A percentile compares a stretch with the other conserved stretches of the same genome.
Evolutionary conservation across 75 land plant genomes (phyloP).

Genomic region (Gnetum montanum): DNA sequence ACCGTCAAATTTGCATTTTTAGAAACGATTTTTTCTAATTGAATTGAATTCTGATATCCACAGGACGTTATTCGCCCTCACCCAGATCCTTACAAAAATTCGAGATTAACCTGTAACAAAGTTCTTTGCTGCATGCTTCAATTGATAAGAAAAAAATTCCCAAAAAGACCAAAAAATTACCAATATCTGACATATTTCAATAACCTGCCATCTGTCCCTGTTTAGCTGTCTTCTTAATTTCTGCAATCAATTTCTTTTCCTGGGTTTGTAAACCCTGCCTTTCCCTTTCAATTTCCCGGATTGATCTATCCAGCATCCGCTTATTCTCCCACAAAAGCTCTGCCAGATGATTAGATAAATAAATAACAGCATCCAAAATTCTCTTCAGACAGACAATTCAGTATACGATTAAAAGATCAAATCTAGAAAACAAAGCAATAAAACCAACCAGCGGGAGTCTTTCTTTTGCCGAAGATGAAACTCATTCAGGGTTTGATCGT

Average conservation of each 20-base stretch:
- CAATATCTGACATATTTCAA: background rate
- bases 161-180: conserved; percentile 3
- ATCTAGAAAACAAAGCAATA: background rate
- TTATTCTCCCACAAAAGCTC: conserved; percentile 96
- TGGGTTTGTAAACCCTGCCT: conserved; percentile 76
- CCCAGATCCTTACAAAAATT: no score
- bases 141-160: no score
- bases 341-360: no score
- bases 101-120: no score
- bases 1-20: no score
- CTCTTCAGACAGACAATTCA: no score
- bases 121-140: no score
- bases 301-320: conserved; percentile 91
- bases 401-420: conserved; percentile 3
- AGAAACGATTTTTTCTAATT: no score
- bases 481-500: conserved; percentile 43
- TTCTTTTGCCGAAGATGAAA: conserved; percentile 70
- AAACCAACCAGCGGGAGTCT: conserved; percentile 67
- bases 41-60: no score
- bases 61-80: no score
- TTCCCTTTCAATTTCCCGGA: conserved; percentile 90
- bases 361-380: no score
- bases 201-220: conserved; percentile 98
- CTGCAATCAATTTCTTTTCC: conserved; percentile 90
- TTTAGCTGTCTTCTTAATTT: conserved; percentile 93